Evolutionary conservation across 305 asterid genomes (phyloP), one percentile per base, ranked within the genome.

Genomic region (Fraxinus dipetala): DNA sequence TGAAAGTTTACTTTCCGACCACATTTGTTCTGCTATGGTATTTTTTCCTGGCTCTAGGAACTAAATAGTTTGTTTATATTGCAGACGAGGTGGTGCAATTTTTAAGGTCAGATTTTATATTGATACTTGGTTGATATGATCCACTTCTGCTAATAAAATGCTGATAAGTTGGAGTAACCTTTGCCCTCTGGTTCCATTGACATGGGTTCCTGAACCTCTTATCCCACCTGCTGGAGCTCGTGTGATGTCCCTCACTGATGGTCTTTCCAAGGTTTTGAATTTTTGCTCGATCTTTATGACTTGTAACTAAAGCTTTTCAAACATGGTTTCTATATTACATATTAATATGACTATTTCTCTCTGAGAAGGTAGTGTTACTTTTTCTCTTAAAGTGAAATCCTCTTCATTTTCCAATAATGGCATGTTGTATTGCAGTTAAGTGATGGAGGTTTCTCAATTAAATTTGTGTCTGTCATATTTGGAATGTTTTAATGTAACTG

Each of bases 191-290:
- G 38, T 82, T 81, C 78, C 81, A 69, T 83, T 72, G 73, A 80
- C 87, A 83, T 85, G 93, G 98, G 98, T 93, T 79, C 99, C 98
- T 81, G 98, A 96, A 87, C 93, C 98, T 84, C 92, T 94, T 72
- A 96, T 96, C 88, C 97, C 98, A 85, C 95, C 99, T 79, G 85
- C 95, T 84, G 98, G 98, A 89, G 99, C 99, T 82, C 98, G 98
- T 80, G 96, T 96, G 80, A 96, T 96, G 99, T 96, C 99, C 79
- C 99, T 96, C 83, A 94, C 98, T 76, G 98, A 96, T 90, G 99
- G 98, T 85, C 90, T 94, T 85, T 93, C 98, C 83, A 96, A 96
- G 99, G 99, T 95, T 84, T 79, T 83, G 36, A 14, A 38, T 36
- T 84, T 85, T 63, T 80, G 38, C 36, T 48, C 43, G 10, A 48